phyloP scores from a whole-genome alignment of 2,329 filamentous ascomycete species.

The Cladophialophora chaetospira region DNA sequence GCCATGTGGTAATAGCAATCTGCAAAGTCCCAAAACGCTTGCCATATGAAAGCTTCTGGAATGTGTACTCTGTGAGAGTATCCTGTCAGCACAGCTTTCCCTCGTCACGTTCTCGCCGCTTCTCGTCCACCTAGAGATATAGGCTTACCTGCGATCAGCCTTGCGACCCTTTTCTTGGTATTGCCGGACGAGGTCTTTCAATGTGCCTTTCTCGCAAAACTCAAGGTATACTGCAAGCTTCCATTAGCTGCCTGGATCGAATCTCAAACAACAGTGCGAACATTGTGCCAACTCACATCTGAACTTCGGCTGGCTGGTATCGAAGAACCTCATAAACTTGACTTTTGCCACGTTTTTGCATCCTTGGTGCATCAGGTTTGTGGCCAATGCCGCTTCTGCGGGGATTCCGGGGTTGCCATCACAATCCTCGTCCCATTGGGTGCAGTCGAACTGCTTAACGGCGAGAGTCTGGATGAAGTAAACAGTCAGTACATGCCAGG shows the following conservation, averaged over 20 bases:
- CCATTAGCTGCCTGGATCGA: not conserved
- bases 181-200: conserved; percentile 13
- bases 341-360: conserved; percentile 17
- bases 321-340: conserved; percentile 14
- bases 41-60: conserved; percentile 28
- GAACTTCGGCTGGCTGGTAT: conserved; percentile 10
- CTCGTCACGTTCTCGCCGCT: not conserved
- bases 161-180: conserved; percentile 9
- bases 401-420: conserved; percentile 13
- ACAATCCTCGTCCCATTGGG: conserved; percentile 9
- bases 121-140: not conserved
- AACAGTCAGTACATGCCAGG: not conserved
- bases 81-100: not conserved
- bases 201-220: conserved; percentile 17
- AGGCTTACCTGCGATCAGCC: not conserved
- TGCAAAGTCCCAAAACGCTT: conserved; percentile 22
- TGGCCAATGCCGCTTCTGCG: conserved; percentile 20
- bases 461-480: conserved; percentile 13
- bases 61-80: conserved; percentile 11
- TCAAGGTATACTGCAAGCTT: conserved; percentile 25
- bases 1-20: conserved; percentile 22
- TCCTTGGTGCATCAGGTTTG: conserved; percentile 14
- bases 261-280: too few species aligned
- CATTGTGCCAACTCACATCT: too few species aligned
- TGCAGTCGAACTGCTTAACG: conserved; percentile 23